A percentile compares a stretch with the other conserved stretches of the same genome.
phyloP scores from a whole-genome alignment of 169 alveolate species.

The Ichthyophthirius multifiliis region DNA sequence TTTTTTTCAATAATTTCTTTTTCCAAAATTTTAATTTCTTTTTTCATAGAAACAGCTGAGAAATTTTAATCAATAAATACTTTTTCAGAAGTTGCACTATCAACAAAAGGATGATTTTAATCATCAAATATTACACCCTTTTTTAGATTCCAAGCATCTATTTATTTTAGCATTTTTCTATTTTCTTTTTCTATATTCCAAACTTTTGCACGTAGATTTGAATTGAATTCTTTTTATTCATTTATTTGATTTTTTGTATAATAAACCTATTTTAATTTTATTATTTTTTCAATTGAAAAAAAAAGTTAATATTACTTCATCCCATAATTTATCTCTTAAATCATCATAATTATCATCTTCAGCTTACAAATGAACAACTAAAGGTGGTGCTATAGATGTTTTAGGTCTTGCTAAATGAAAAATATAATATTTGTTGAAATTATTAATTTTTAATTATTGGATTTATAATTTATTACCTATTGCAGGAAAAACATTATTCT shows the following conservation, averaged over 20 bases:
- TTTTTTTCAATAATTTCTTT: not conserved
- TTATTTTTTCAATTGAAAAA: not conserved
- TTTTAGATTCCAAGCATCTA: not conserved
- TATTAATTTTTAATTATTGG: too few species aligned
- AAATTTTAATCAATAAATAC: constrained; percentile 11
- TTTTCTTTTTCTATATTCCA: constrained; percentile 23
- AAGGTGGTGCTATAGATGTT: constrained; percentile 13
- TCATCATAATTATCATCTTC: not conserved
- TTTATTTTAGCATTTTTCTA: constrained; percentile 10
- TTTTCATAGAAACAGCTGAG: constrained; percentile 9
- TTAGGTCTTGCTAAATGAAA: too few species aligned
- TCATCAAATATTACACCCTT: constrained; percentile 14
- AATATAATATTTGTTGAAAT: too few species aligned
- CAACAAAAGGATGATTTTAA: not conserved
- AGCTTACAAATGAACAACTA: constrained; percentile 5
- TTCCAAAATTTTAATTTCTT: not conserved
- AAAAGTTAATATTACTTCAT: constrained; percentile 2
- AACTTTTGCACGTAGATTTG: not conserved
- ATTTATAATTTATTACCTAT: too few species aligned
- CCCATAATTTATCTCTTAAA: constrained; percentile 17
- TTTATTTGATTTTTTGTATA: constrained; percentile 18
- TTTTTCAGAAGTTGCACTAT: constrained; percentile 6
- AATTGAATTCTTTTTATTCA: not conserved
- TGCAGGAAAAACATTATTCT: too few species aligned
- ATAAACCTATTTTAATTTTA: not conserved